Evolutionary conservation across 352 stramenopile species (phyloP), one percentile per base, ranked within the genome.

Genomic region (Achlya hypogyna): DNA sequence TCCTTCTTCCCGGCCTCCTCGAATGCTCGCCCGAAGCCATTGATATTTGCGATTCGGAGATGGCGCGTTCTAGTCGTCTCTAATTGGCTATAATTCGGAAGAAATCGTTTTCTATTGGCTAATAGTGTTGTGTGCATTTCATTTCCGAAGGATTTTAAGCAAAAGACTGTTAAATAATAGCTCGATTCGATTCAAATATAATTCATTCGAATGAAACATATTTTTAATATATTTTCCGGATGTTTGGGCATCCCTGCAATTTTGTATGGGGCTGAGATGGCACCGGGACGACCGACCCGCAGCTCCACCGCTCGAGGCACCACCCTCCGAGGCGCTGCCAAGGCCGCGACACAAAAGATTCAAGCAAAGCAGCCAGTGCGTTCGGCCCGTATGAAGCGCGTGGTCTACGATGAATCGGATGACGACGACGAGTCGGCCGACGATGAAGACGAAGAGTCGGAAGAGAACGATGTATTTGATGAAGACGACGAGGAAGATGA

Each of bases 361-460:
- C 49, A 42, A 42, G 51, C 60, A 18, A 23, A 42, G n/a, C 28
- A 67, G 34, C 25, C 38, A 18, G 47, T 54, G 5, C 60, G 60
- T 34, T 38, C 42, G 43, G 42, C 60, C 18, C 60, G 60, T n/a
- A 67, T 67, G 60, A 59, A 58, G n/a, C 60, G 60, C 28, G 60
- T 67, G 2, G 60, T 67, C 1, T 67, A 67, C 60, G 60, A 67
- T n/a, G 60, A 67, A 29, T 67, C 60, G 3, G 60, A 67, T 28
- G 42, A 54, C 23, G 60, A 67, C 25, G 60, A 67, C 0, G 47
- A 64, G 34, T n/a, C n/a, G n/a, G n/a, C n/a, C n/a, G 12, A 52
- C 22, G 47, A 45, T 5, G 42, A 54, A 5, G 32, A 54, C 14
- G 51, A 60, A 12, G 60, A 40, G n/a, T 67, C 60, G n/a, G 60